These are phyloP conservation scores for Lagenidium giganteum DNA, from an alignment of 352 stramenopile genomes.

Conservation along the genomic window DNA sequence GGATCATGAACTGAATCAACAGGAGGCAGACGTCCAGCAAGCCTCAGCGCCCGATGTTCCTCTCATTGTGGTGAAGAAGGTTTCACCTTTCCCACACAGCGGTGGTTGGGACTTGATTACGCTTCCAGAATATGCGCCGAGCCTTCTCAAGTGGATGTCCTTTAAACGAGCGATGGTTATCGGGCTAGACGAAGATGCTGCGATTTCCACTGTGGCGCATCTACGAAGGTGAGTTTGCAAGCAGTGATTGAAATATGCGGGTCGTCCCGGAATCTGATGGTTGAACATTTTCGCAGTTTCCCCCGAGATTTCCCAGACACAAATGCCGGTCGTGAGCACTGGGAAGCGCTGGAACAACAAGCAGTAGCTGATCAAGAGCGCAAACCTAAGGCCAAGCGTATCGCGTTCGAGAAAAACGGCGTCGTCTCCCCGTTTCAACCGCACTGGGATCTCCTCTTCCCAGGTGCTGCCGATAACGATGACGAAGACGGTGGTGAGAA, in stretches of 20 bases:
- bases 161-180: constrained; percentile 68
- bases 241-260: too few relatives aligned
- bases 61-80: constrained; percentile 38
- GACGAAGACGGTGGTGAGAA: constrained; percentile 4
- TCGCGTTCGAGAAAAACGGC: constrained; percentile 54
- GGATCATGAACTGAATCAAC: constrained; percentile 54
- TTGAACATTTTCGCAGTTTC: constrained; percentile 37
- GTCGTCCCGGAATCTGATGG: too few relatives aligned
- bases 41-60: constrained; percentile 15
- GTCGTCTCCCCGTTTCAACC: constrained; percentile 59
- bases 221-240: constrained; percentile 30
- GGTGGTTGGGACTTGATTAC: constrained; percentile 72
- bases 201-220: constrained; percentile 48
- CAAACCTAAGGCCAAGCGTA: constrained; percentile 68
- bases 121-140: constrained; percentile 27
- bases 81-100: constrained; percentile 28
- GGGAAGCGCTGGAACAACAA: constrained; percentile 23
- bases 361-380: constrained; percentile 23
- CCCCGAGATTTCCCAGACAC: constrained; percentile 77
- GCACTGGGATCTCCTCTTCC: constrained; percentile 48
- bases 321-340: constrained; percentile 44
- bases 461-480: constrained; percentile 1
- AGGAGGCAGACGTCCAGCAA: background rate
- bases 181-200: constrained; percentile 62
- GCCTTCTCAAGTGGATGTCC: constrained; percentile 55